phyloP scores from a whole-genome alignment of 2,329 filamentous ascomycete genomes.

The Pseudogymnoascus sp. region DNA sequence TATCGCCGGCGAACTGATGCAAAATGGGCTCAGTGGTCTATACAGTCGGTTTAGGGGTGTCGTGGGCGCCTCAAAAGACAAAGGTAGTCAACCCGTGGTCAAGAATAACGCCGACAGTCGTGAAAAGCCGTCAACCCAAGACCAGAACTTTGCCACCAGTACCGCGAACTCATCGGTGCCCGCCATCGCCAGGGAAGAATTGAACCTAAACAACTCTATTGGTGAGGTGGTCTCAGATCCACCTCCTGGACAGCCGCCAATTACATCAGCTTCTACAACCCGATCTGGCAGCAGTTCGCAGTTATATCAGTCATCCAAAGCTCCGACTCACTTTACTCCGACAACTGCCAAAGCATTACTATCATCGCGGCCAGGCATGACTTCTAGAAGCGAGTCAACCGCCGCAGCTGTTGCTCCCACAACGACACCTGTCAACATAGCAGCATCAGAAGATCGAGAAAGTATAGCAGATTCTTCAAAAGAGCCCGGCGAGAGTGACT shows the following conservation, averaged over 20 bases:
- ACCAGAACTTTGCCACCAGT: constrained; percentile 36
- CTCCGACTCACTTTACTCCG: constrained; percentile 24
- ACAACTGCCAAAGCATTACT: constrained; percentile 23
- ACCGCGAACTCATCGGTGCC: constrained; percentile 38
- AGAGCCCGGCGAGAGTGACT: neutral
- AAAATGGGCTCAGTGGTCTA: constrained; percentile 80
- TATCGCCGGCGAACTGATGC: constrained; percentile 65
- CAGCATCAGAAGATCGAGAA: constrained; percentile 44
- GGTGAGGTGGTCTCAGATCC: constrained; percentile 26
- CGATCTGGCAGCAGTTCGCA: constrained; percentile 29
- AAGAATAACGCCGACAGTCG: constrained; percentile 40
- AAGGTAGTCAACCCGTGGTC: constrained; percentile 30
- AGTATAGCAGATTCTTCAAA: constrained; percentile 15
- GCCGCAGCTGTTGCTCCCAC: constrained; percentile 34
- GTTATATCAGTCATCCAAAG: constrained; percentile 28
- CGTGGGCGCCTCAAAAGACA: constrained; percentile 63
- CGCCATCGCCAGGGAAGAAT: constrained; percentile 35
- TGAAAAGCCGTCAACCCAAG: constrained; percentile 39
- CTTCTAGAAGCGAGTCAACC: constrained; percentile 29
- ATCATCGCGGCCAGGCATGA: constrained; percentile 25
- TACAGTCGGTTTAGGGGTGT: constrained; percentile 81
- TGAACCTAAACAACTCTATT: constrained; percentile 34
- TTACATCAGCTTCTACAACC: constrained; percentile 25
- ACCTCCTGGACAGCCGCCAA: constrained; percentile 30
- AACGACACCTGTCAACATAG: constrained; percentile 45